Evolutionary conservation across 495 filamentous ascomycete species (phyloP), one percentile per base, ranked within the genome.

Genomic region (Penicillium mononematosum): DNA sequence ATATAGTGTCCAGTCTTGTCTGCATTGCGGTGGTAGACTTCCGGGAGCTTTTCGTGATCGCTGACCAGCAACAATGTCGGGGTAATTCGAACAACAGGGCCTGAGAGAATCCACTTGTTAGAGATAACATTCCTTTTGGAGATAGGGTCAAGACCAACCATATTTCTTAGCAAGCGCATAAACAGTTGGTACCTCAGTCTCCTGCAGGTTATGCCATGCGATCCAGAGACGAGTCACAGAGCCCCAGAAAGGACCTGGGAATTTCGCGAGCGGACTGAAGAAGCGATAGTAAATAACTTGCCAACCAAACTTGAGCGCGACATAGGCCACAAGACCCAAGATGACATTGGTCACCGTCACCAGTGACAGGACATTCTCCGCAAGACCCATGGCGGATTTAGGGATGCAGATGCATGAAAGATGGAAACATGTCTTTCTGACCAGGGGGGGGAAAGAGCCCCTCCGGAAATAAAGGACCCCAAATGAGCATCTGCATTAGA

Each of bases 1-100:
- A 76, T 79, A 50, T 83, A 83, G 53, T 81, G 77, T 5, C 75
- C 72, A 1, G 78, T 78, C 53, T 85, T 85, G 67, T 83, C 79
- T 12, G 75, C 80, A 58, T 78, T 73, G 51, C 78, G 75, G 57
- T 82, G 75, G 65, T 83, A 83, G 36, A 83, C 67, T 7, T 78
- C 69, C 0, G 80, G 79, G n/a, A 83, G 72, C 27, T 77, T 70
- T 12, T 64, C 61, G 16, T 77, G 71, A 53, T 80, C 75, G 62
- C 59, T 74, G 62, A 79, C 75, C 20, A 72, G 66, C 36, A 80
- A 58, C 48, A 79, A 58, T 11, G 76, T 79, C 10, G 78, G 78
- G 27, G 73, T 73, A 42, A 79, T 66, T 14, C 77, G 75, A 12
- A 80, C 68, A 14, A 79, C 72, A 5, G 74, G 71, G 10, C 77